A percentile compares a stretch with the other conserved stretches of the same genome.
Evolutionary conservation across 2,329 filamentous ascomycete genomes (phyloP).

Genomic region (Zasmidium angulare): DNA sequence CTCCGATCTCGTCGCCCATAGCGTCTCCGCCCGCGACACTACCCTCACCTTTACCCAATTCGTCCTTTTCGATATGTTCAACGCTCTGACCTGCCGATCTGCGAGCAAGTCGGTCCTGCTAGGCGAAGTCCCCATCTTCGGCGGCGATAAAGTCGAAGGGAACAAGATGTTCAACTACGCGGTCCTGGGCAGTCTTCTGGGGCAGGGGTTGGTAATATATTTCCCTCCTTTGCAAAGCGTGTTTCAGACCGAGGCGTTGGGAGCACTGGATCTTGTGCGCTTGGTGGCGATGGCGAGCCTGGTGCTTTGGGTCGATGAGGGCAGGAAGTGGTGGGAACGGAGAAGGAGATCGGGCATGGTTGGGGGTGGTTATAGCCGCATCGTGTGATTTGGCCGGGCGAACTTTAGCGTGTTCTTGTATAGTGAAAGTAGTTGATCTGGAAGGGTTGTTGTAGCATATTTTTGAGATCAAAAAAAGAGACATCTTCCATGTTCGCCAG

Average conservation of each 20-base stretch:
- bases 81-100: constrained; percentile 88
- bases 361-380: constrained; percentile 26
- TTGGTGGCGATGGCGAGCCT: constrained; percentile 76
- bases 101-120: constrained; percentile 85
- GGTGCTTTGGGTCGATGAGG: constrained; percentile 95
- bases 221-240: constrained; percentile 89
- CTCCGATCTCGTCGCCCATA: constrained; percentile 57
- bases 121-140: constrained; percentile 60
- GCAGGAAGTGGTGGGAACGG: constrained; percentile 70
- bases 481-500: no score
- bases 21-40: constrained; percentile 88
- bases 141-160: constrained; percentile 38
- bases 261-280: constrained; percentile 69
- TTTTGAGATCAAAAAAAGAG: no score
- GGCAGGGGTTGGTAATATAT: constrained; percentile 90
- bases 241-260: constrained; percentile 90
- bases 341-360: constrained; percentile 39
- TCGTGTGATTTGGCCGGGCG: constrained; percentile 18
- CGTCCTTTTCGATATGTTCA: constrained; percentile 99
- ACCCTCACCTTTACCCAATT: constrained; percentile 99
- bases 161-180: constrained; percentile 98
- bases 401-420: not conserved
- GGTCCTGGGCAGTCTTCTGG: constrained; percentile 77
- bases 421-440: not conserved
- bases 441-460: not conserved